Evolutionary conservation across 148 eudicot species (phyloP), one percentile per base, ranked within the genome.

Genomic region (Vaccinium vitisidaea): DNA sequence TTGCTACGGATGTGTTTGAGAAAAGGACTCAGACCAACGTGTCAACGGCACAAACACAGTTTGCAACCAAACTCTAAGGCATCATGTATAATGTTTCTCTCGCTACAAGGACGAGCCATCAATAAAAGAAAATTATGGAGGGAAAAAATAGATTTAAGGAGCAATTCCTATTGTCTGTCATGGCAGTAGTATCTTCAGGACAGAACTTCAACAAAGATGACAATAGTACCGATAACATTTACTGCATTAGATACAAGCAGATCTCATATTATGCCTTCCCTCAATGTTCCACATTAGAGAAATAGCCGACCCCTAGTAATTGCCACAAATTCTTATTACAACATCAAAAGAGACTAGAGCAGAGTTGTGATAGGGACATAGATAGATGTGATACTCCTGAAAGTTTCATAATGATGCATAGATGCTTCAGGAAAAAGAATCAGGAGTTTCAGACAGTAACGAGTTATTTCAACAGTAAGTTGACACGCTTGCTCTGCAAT

Each of bases 11-110:
- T 23, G 1, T 53, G 6, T 14, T 43, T 78, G 6, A 7, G n/a
- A 55, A 56, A 46, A 58, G 27, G 70, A 80, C 27, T 59, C 71
- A 80, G 19, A 80, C 73, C 70, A 36, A 32, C 82, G 18, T 80
- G 50, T 36, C 46, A 43, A 3, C 46, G 53, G 50, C 23, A 73
- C 36, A 49, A 36, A 49, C 15, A 61, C 0, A 61, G 43, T 14
- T 32, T n/a, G 36, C 30, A 19, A 25, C 4, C 27, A 58, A 3
- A 36, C 49, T 27, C 49, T 50, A 30, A 52, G 11, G 8, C 8
- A 23, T 23, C 21, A 25, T 55, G 61, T 78, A 25, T 52, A 27
- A 55, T 79, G 63, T 55, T 25, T 79, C 69, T 54, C 67, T 59
- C 18, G 49, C 27, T 53, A 32, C 36, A 46, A 12, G n/a, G 14